These are phyloP conservation scores for Solanum piurae DNA, from an alignment of 257 asterid genomes.

Conservation along the genomic window DNA sequence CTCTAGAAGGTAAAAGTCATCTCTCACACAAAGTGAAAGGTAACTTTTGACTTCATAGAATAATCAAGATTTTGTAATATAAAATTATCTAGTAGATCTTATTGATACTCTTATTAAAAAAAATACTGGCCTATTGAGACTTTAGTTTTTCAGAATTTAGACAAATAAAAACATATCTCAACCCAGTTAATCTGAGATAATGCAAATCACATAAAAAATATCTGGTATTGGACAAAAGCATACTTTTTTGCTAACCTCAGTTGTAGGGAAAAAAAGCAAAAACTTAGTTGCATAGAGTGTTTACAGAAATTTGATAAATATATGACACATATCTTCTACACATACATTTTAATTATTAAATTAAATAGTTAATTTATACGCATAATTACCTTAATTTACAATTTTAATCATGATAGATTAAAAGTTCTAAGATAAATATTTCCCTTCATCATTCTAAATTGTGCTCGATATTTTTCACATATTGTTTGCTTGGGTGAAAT, in stretches of 20 bases:
- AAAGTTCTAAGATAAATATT: not conserved
- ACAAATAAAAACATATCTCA: not conserved
- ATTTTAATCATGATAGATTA: not conserved
- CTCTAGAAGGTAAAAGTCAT: not conserved
- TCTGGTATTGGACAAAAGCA: not conserved
- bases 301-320: too few species aligned
- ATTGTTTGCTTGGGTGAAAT: not conserved
- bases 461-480: not conserved
- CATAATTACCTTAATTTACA: not conserved
- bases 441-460: not conserved
- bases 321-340: not conserved
- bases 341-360: not conserved
- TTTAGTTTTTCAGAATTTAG: not conserved
- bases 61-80: not conserved
- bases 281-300: too few species aligned
- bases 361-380: not conserved
- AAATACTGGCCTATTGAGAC: not conserved
- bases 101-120: not conserved
- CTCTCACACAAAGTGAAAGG: not conserved
- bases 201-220: not conserved
- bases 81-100: not conserved
- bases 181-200: not conserved
- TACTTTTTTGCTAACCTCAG: not conserved
- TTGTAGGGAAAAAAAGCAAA: not conserved
- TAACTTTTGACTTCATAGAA: not conserved